Percentiles rank a stretch among this genome's conserved stretches.
phyloP scores from a whole-genome alignment of 2,329 filamentous ascomycete genomes.

The Alternaria sp. region DNA sequence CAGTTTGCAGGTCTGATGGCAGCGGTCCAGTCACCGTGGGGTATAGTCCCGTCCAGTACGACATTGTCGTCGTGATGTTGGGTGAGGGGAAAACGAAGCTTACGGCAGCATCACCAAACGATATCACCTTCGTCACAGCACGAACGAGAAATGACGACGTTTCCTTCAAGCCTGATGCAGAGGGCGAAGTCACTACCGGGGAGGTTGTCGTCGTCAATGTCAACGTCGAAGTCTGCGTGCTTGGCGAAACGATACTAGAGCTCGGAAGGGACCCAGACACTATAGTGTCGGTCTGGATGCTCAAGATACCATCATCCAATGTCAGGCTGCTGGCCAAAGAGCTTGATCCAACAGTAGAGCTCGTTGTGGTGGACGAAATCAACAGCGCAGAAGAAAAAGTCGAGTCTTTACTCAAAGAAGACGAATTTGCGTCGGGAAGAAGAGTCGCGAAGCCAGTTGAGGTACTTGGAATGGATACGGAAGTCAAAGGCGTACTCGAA shows the following conservation, averaged over 20 bases:
- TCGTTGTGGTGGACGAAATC: background rate
- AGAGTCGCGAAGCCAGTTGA: background rate
- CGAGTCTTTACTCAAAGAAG: background rate
- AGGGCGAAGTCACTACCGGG: background rate
- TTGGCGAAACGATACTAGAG: background rate
- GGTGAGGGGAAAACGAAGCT: constrained; percentile 46
- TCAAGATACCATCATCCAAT: constrained; percentile 8
- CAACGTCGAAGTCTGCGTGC: constrained; percentile 6
- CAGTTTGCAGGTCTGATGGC: constrained; percentile 32
- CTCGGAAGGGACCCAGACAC: background rate
- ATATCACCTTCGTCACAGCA: constrained; percentile 37
- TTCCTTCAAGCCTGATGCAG: background rate
- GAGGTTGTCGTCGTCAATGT: background rate
- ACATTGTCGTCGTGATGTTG: constrained; percentile 40
- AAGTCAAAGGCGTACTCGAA: background rate
- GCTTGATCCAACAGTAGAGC: background rate
- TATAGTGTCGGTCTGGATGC: constrained; percentile 14
- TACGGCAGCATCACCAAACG: constrained; percentile 33
- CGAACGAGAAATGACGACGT: constrained; percentile 16
- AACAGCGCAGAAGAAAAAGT: constrained; percentile 1
- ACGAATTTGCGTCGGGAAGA: background rate
- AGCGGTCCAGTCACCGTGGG: constrained; percentile 39
- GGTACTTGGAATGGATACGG: background rate
- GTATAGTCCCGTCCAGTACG: constrained; percentile 47
- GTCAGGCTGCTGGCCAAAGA: background rate